Evolutionary conservation across 2,329 filamentous ascomycete genomes (phyloP).

Genomic region (Sporothrix schenckii): DNA sequence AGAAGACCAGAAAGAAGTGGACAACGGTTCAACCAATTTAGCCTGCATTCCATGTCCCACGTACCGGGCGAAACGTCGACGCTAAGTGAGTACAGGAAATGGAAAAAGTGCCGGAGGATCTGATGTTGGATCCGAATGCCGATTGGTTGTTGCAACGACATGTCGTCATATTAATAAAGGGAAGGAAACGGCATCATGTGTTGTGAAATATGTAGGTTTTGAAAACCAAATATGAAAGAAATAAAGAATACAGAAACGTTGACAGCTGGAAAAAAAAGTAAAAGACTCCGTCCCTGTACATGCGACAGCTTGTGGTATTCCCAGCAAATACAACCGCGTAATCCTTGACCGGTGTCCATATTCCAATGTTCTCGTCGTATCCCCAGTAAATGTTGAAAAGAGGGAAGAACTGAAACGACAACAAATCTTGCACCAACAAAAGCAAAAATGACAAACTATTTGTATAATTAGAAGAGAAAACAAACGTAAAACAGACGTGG

Average conservation of each 20-base stretch:
- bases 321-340: not conserved
- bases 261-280: not conserved
- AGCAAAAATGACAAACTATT: not conserved
- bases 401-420: not conserved
- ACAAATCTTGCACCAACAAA: too few species aligned
- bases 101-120: not conserved
- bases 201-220: too few species aligned
- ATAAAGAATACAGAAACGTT: not conserved
- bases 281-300: not conserved
- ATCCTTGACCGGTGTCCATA: not conserved
- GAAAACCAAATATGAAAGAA: not conserved
- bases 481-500: not conserved
- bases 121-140: not conserved
- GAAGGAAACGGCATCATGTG: not conserved
- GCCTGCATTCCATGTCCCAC: slow-evolving; percentile 15
- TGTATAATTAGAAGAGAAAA: too few species aligned
- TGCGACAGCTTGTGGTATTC: too few species aligned
- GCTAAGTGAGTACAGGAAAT: not conserved
- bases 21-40: not conserved
- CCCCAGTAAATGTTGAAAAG: not conserved
- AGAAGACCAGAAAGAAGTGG: not conserved
- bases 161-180: not conserved
- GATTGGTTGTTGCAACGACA: slow-evolving; percentile 13
- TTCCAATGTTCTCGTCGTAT: not conserved
- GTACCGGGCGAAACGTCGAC: not conserved